Evolutionary conservation across 208 protist species (phyloP).

Genomic region (Herpetomonas samuelpessoai): DNA sequence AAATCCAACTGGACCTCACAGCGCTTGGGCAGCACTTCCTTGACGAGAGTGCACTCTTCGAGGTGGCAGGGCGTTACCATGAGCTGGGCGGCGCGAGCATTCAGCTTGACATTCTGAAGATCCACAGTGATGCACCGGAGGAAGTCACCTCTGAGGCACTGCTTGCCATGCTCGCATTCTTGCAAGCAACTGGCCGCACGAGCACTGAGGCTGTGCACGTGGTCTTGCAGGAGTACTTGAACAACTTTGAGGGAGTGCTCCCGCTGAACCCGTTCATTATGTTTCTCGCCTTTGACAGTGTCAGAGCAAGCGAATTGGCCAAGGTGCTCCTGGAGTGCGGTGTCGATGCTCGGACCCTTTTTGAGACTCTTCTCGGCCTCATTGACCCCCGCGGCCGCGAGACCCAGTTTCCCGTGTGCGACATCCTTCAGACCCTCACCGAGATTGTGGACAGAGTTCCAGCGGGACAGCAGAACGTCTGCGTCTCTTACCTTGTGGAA

Average conservation of each 20-base stretch:
- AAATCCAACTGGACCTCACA: conserved; percentile 24
- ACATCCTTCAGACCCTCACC: conserved; percentile 37
- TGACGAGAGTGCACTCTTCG: conserved; percentile 57
- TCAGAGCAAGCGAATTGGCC: conserved; percentile 19
- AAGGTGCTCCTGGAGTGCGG: conserved; percentile 34
- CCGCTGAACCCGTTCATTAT: conserved; percentile 66
- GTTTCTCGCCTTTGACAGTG: conserved; percentile 52
- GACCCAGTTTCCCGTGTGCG: conserved; percentile 28
- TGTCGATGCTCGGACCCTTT: conserved; percentile 36
- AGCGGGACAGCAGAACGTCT: conserved; percentile 35
- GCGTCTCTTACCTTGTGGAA: conserved; percentile 58
- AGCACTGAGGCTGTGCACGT: conserved; percentile 47
- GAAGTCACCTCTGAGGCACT: conserved; percentile 39
- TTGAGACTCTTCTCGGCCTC: conserved; percentile 53
- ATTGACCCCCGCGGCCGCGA: conserved; percentile 32
- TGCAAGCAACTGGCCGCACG: conserved; percentile 42
- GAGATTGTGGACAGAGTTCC: conserved; percentile 31
- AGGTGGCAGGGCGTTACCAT: conserved; percentile 56
- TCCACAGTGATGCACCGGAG: conserved; percentile 49
- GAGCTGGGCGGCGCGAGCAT: conserved; percentile 67
- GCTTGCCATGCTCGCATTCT: conserved; percentile 45
- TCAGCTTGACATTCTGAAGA: conserved; percentile 82
- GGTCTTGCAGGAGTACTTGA: conserved; percentile 63
- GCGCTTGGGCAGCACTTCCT: conserved; percentile 48
- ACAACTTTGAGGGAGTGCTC: conserved; percentile 52